A percentile compares a stretch with the other conserved stretches of the same genome.
These are phyloP conservation scores for Rhypophila decipiens DNA, from an alignment of 495 filamentous ascomycete genomes.

Conservation along the genomic window DNA sequence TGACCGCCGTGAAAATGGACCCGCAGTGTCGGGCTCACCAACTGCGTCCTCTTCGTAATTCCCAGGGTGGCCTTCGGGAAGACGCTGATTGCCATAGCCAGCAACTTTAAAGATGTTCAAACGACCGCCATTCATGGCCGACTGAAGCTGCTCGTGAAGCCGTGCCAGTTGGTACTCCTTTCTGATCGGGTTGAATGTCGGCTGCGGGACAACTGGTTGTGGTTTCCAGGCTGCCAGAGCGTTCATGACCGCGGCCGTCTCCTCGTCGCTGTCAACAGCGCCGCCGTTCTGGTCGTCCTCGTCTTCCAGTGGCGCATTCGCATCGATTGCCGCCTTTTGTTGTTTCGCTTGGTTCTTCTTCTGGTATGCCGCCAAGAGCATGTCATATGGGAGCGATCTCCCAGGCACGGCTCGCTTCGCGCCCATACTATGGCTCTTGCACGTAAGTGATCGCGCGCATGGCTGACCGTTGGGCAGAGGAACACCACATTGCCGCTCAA, in stretches of 20 bases:
- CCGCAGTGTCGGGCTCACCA: constrained; percentile 37
- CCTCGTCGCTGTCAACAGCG: constrained; percentile 87
- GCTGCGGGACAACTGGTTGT: constrained; percentile 60
- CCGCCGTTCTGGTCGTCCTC: constrained; percentile 68
- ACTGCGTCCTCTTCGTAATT: constrained; percentile 38
- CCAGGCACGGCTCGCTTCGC: constrained; percentile 89
- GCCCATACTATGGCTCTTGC: constrained; percentile 96
- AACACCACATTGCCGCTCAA: constrained; percentile 96
- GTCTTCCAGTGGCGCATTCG: constrained; percentile 84
- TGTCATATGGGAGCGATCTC: constrained; percentile 87
- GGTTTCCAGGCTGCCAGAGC: constrained; percentile 71
- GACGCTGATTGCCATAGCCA: constrained; percentile 39
- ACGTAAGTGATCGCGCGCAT: constrained; percentile 87
- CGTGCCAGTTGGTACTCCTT: constrained; percentile 75
- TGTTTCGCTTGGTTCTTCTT: constrained; percentile 98
- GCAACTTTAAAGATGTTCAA: constrained; percentile 51
- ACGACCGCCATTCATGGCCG: constrained; percentile 56
- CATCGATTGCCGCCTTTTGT: constrained; percentile 91
- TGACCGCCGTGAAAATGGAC: constrained; percentile 27
- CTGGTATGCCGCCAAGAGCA: constrained; percentile 88
- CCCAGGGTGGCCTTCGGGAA: constrained; percentile 38
- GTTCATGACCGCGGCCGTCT: constrained; percentile 80
- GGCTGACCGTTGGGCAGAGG: constrained; percentile 72
- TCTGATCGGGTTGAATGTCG: constrained; percentile 59
- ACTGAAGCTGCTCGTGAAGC: constrained; percentile 80